Evolutionary conservation across 2,329 filamentous ascomycete species (phyloP), one percentile per base, ranked within the genome.

Genomic region (Fusarium praegraminearum): DNA sequence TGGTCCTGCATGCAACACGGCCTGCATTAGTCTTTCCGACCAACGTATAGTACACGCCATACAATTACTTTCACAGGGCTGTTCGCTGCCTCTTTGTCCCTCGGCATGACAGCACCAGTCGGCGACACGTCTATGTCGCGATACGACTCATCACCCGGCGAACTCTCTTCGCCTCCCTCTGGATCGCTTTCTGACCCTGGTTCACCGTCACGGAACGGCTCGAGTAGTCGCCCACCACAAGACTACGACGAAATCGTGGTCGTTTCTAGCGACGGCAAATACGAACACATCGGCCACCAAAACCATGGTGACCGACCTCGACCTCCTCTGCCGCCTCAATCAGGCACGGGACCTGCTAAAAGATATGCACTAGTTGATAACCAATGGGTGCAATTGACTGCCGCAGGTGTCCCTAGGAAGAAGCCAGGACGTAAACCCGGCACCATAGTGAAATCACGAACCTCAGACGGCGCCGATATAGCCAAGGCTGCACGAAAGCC

Each of bases 361-460:
- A 70, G 75, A 40, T 81, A 75, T 41, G 78, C 75, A 15, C 57
- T 74, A n/a, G 74, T 80, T 65, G 77, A 84, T 67, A 76, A 82
- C 67, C 69, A 80, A 73, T 78, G 78, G 70, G 83, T 85, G 30
- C 83, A 82, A 65, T 78, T 89, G 54, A 89, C 86, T 0, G 86
- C 87, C 28, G 86, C 87, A 53, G 87, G 87, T 13, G 75, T 87
- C 9, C 86, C 87, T 1, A 80, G 88, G 7, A 89, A 89, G 79
- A 91, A 90, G 79, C 87, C 88, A 22, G 88, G 88, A 24, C 85
- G 89, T 51, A 91, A 91, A 75, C 87, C 89, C 74, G 91, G 85
- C 75, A 87, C 81, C 64, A 84, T 80, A 57, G 78, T 84, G 50
- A 86, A 85, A 72, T 78, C 79, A 60, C 83, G 81, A 76, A 75